Conservation (phyloP, 768 basidiomycete genomes). For the Serendipita sp. region DNA sequence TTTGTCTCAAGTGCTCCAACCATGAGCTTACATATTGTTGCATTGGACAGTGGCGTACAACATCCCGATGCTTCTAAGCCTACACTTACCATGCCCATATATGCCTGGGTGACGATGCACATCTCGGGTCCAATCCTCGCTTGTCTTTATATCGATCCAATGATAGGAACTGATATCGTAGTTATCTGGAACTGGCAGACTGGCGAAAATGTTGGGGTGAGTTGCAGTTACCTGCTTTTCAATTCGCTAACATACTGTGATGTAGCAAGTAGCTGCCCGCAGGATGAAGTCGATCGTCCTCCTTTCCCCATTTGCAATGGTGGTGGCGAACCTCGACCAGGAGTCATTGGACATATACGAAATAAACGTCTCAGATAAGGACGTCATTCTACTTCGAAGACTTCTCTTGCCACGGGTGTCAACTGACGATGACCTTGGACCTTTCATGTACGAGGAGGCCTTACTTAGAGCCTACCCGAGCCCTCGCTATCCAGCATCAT, state of each 20-base stretch:
- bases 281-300: background rate
- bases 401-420: background rate
- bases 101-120: background rate
- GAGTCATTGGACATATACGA: constrained; percentile 4
- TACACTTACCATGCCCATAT: background rate
- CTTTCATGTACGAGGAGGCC: background rate
- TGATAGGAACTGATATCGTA: background rate
- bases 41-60: background rate
- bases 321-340: constrained; percentile 1
- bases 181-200: constrained; percentile 1
- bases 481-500: background rate
- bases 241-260: background rate
- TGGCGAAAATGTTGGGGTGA: background rate
- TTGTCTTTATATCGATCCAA: background rate
- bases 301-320: background rate
- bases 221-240: background rate
- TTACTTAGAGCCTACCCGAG: background rate
- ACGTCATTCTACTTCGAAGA: background rate
- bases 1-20: background rate
- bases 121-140: background rate
- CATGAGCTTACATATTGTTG: background rate
- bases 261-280: background rate
- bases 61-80: background rate
- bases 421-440: background rate
- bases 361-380: background rate